These are phyloP conservation scores for Xanthoconium separans DNA, from an alignment of 1,284 basidiomycete species.

Conservation along the genomic window DNA sequence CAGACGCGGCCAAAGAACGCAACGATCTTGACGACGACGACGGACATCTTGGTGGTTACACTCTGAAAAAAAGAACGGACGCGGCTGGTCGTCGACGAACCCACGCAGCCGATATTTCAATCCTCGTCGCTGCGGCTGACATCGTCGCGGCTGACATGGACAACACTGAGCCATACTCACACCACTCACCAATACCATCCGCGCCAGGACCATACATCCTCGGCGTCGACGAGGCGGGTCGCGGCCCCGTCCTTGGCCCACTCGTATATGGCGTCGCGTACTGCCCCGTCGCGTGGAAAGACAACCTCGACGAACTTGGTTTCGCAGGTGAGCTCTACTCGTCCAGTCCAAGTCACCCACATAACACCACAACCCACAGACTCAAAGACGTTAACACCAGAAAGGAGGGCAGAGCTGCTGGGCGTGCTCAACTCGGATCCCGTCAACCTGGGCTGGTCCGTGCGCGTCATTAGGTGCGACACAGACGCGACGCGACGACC, in stretches of 20 bases:
- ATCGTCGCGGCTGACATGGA: conserved; percentile 20
- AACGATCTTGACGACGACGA: background rate
- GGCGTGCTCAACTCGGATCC: conserved; percentile 65
- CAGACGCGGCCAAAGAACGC: conserved; percentile 22
- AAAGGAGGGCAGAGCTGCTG: conserved; percentile 64
- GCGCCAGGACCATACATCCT: conserved; percentile 76
- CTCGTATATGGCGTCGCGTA: conserved; percentile 96
- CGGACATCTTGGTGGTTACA: conserved; percentile 7
- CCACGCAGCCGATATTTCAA: conserved; percentile 18
- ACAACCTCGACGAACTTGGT: conserved; percentile 75
- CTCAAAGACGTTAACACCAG: conserved; percentile 87
- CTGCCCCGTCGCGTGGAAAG: conserved; percentile 80
- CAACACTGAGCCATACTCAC: conserved; percentile 69
- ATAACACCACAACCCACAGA: conserved; percentile 45
- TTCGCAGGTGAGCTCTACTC: conserved; percentile 69
- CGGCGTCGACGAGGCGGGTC: conserved; percentile 95
- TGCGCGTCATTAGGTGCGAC: conserved; percentile 69
- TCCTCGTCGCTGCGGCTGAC: background rate
- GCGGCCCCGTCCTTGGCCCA: conserved; percentile 92
- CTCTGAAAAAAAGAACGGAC: background rate
- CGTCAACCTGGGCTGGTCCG: conserved; percentile 77
- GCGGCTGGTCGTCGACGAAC: background rate
- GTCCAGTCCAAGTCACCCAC: background rate
- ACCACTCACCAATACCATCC: conserved; percentile 74
- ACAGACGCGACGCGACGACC: background rate